Evolutionary conservation across 805 yeast species (phyloP), one percentile per base, ranked within the genome.

Genomic region (Starmerella asiatica): DNA sequence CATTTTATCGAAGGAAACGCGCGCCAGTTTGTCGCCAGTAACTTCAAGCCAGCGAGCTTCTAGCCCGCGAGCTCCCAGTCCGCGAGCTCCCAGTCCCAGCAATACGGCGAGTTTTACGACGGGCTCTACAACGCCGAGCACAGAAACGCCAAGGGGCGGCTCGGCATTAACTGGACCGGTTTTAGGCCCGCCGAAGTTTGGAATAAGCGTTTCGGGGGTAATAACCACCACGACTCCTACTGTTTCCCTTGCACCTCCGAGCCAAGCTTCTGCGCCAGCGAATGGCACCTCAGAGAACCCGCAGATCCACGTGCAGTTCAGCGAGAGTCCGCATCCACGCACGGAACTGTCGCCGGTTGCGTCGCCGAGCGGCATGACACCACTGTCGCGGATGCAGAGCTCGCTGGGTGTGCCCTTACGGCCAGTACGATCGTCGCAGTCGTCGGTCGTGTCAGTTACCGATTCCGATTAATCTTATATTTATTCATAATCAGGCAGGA

Each of bases 381-480:
- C 45, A 3, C 42, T 50, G 5, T 48, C 47, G 26, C 49, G 54
- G 14, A 34, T 47, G 15, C 40, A 34, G 39, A 45, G 49, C 42
- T 30, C 36, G 21, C n/a, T 32, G 32, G 46, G 49, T 30, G 33
- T 32, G 26, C 29, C 45, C 14, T 37, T 51, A 16, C 36, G 41
- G 38, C 55, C 54, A 9, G 43, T 51, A 35, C 44, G 51, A 14
- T 47, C 52, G 9, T 39, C 46, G 5, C 46, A 38, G 33, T 44
- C 50, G 17, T 52, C 56, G 15, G 40, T 52, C 14, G 44, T 52
- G 17, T 45, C 51, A 5, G 34, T 52, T 14, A 52, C 56, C 5
- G 53, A 48, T 36, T 47, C 51, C n/a, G 56, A 52, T 12, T 48
- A 34, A 43, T 5, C 26, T 23, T 23, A 23, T 23, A 23, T 11